Evolutionary conservation across 805 yeast genomes (phyloP).

Genomic region (Barnettozyma californica): DNA sequence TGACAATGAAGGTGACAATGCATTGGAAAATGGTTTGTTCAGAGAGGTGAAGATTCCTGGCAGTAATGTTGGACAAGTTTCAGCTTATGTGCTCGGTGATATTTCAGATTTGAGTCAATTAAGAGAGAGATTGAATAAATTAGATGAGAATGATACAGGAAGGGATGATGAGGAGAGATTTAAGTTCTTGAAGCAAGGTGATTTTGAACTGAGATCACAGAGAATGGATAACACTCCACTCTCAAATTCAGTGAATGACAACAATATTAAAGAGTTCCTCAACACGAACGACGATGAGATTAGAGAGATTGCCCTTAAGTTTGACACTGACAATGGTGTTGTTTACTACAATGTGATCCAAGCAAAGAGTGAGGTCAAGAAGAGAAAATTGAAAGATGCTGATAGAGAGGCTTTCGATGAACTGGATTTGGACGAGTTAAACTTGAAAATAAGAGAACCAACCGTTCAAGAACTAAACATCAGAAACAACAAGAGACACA

Average conservation of each 20-base stretch:
- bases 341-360: conserved; percentile 76
- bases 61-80: conserved; percentile 63
- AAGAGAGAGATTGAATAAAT: conserved; percentile 40
- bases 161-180: conserved; percentile 34
- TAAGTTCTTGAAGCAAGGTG: conserved; percentile 62
- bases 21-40: conserved; percentile 53
- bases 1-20: conserved; percentile 21
- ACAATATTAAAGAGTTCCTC: conserved; percentile 22
- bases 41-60: conserved; percentile 63
- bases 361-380: conserved; percentile 75
- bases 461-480: conserved; percentile 60
- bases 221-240: conserved; percentile 13
- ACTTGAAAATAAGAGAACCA: conserved; percentile 64
- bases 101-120: conserved; percentile 34
- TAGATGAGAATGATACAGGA: conserved; percentile 41
- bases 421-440: conserved; percentile 55
- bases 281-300: conserved; percentile 19
- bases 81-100: conserved; percentile 51
- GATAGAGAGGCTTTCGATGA: conserved; percentile 51
- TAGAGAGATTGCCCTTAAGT: conserved; percentile 60
- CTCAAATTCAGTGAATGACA: conserved; percentile 7
- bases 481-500: conserved; percentile 64
- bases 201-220: conserved; percentile 61
- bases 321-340: conserved; percentile 45
- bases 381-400: conserved; percentile 60